Evolutionary conservation across 192 early-diverging fungal genomes (phyloP).

Genomic region (Coemansia sp.): DNA sequence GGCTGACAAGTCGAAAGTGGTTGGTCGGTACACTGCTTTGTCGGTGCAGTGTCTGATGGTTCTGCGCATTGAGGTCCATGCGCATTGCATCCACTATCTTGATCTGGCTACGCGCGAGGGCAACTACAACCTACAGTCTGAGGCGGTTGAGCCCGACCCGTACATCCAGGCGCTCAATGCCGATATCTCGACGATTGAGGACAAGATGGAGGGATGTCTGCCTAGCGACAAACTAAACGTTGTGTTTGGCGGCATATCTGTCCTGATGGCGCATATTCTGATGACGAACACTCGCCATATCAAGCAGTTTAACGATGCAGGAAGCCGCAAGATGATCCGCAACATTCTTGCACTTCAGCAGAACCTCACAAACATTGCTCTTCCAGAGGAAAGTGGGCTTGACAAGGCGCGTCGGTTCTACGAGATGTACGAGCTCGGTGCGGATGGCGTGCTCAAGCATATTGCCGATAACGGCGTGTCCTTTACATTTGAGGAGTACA

Average conservation of each 20-base stretch:
- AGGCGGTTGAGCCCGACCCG: constrained; percentile 80
- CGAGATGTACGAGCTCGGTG: constrained; percentile 65
- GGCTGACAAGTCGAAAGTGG: constrained; percentile 41
- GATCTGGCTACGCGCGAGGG: constrained; percentile 92
- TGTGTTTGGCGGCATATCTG: constrained; percentile 79
- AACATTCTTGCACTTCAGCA: constrained; percentile 87
- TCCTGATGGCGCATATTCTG: constrained; percentile 70
- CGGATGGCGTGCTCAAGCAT: constrained; percentile 61
- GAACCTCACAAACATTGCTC: constrained; percentile 78
- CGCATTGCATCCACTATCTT: constrained; percentile 82
- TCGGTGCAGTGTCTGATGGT: constrained; percentile 80
- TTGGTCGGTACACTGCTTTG: constrained; percentile 68
- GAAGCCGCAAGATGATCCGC: constrained; percentile 74
- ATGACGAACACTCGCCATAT: constrained; percentile 68
- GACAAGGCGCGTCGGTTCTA: constrained; percentile 73
- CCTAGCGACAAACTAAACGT: constrained; percentile 66
- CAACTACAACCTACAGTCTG: constrained; percentile 74
- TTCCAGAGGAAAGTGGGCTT: constrained; percentile 64
- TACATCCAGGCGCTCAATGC: constrained; percentile 82
- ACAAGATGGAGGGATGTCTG: constrained; percentile 64
- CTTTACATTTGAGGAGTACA: constrained; percentile 84
- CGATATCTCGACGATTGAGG: constrained; percentile 76
- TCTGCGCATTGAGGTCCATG: constrained; percentile 78
- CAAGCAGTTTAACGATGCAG: constrained; percentile 66
- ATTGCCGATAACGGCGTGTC: constrained; percentile 58